phyloP scores from a whole-genome alignment of 495 filamentous ascomycete genomes.

The Chaetomium tenue region DNA sequence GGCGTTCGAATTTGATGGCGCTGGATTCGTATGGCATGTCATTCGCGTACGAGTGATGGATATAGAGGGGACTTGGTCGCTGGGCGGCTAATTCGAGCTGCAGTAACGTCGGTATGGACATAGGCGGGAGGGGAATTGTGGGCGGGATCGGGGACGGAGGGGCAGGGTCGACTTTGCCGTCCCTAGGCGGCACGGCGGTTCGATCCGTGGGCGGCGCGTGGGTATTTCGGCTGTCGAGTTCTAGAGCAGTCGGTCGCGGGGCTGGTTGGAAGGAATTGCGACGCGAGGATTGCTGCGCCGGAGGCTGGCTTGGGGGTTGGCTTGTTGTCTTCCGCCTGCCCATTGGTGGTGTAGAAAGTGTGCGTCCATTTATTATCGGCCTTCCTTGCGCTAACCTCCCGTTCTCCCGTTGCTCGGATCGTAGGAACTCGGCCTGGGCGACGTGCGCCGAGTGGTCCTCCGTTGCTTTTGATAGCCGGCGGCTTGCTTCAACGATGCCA shows the following conservation, averaged over 20 bases:
- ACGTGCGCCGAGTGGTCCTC: slow-evolving; percentile 26
- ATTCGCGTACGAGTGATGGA: slow-evolving; percentile 65
- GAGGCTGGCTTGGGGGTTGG: slow-evolving; percentile 29
- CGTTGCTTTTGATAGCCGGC: slow-evolving; percentile 29
- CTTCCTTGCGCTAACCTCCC: slow-evolving; percentile 13
- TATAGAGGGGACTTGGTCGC: slow-evolving; percentile 81
- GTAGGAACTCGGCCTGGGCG: neutral
- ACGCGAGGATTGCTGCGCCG: slow-evolving; percentile 27
- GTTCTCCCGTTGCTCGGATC: neutral
- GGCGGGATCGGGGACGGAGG: slow-evolving; percentile 64
- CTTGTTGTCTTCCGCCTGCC: slow-evolving; percentile 37
- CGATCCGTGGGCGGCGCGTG: slow-evolving; percentile 23
- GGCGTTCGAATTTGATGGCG: slow-evolving; percentile 88
- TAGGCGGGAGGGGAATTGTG: slow-evolving; percentile 75
- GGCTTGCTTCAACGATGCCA: slow-evolving; percentile 34
- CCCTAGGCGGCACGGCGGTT: slow-evolving; percentile 10
- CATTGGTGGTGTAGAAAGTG: slow-evolving; percentile 48
- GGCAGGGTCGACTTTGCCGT: slow-evolving; percentile 33
- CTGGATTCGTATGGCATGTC: slow-evolving; percentile 94
- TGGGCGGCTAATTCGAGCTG: slow-evolving; percentile 83
- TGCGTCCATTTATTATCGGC: slow-evolving; percentile 33
- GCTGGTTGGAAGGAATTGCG: slow-evolving; percentile 38
- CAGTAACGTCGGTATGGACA: slow-evolving; percentile 83
- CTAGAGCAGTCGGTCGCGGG: slow-evolving; percentile 31
- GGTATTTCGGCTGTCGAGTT: slow-evolving; percentile 32